These are phyloP conservation scores for Ajuga reptans DNA, from an alignment of 305 asterid species.

Conservation along the genomic window DNA sequence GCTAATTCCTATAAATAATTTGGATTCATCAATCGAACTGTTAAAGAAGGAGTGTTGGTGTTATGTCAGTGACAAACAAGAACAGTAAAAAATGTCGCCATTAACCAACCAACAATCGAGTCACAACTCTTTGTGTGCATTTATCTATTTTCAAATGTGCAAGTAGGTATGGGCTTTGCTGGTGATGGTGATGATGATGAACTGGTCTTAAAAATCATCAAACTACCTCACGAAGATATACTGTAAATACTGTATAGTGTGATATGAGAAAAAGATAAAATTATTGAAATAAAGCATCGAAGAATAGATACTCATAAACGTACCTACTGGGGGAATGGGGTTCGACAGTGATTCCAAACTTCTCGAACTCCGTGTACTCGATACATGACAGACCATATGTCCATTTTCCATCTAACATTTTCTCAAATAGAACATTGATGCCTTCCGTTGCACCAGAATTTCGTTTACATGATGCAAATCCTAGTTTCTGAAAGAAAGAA, in stretches of 20 bases:
- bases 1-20: not conserved
- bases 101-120: not conserved
- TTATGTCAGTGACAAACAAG: not conserved
- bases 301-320: conserved; percentile 18
- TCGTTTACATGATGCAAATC: conserved; percentile 88
- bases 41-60: not conserved
- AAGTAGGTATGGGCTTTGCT: not conserved
- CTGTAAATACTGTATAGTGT: not conserved
- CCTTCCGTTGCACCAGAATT: conserved; percentile 93
- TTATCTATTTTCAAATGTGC: not conserved
- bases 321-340: conserved; percentile 55
- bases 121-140: not conserved
- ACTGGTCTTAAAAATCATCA: no score
- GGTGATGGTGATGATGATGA: not conserved
- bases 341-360: conserved; percentile 61
- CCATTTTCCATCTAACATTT: conserved; percentile 75
- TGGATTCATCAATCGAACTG: not conserved
- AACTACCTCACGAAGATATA: not conserved
- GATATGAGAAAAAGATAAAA: not conserved
- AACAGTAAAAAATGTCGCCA: not conserved
- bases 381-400: conserved; percentile 84
- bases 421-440: conserved; percentile 85
- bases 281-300: not conserved
- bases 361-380: conserved; percentile 92
- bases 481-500: conserved; percentile 63